Evolutionary conservation across 129 eudicot species (phyloP), one percentile per base, ranked within the genome.

Genomic region (Pulicaria dysenterica): DNA sequence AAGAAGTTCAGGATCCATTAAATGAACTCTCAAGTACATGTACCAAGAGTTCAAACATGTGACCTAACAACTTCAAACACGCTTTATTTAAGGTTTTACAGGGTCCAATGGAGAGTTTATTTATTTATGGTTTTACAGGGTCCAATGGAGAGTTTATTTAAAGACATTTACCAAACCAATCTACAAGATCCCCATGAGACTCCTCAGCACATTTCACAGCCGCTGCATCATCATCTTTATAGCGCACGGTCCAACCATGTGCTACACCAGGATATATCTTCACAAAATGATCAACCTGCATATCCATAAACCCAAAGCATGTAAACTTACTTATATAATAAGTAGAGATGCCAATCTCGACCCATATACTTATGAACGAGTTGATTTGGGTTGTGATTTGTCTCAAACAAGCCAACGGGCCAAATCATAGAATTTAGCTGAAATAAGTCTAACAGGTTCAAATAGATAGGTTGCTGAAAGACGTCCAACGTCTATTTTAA

Each of bases 171-270:
- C 48, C 58, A 73, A 86, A 83, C 96, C 96, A 89, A 24, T 78
- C 80, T 67, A 86, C 3, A 78, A 85, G 67, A 72, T 92, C 96
- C 68, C 65, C 69, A 50, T 83, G 89, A 63, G 97, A 85, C 75
- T 89, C 97, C 10, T 72, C 13, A 8, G 97, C 97, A 64, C 77
- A 24, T 66, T 83, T 85, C 24, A 84, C 85, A 0, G 53, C 86
- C 1, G 12, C 62, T 59, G 77, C 88, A 58, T 89, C 89, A 0
- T 86, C 94, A 53, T 79, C 85, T 5, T 81, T 70, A 72, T 89
- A 89, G 38, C 97, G 60, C 57, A 77, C 57, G 0, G 94, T 70
- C 97, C 96, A 92, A 47, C 97, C 97, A 56, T 91, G 97, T 5
- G 58, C 44, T 7, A 88, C 96, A 15, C 96, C 93, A 19, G 80